Evolutionary conservation across 2,329 filamentous ascomycete genomes (phyloP), one percentile per base, ranked within the genome.

Genomic region (Ophiostoma pallidulum): DNA sequence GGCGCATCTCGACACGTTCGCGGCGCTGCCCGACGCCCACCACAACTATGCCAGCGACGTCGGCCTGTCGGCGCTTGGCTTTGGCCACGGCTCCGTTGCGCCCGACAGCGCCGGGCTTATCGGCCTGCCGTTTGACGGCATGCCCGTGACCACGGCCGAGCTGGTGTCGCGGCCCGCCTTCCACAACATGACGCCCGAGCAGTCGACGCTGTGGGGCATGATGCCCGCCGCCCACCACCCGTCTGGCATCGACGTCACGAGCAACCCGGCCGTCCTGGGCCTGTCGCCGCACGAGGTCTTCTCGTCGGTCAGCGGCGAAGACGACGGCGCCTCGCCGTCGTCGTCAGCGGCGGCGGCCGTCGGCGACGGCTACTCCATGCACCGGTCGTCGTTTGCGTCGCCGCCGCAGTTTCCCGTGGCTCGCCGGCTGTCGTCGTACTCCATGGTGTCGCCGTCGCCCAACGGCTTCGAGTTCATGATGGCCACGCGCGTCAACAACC

Each of bases 401-500:
- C 43, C 38, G 12, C 39, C 33, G 12, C 43, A 43, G 13, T 42
- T 18, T 18, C n/a, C 24, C 16, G 32, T 16, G 13, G 6, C 35
- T 4, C 49, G 45, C 16, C 49, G 40, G 20, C 40, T 33, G 37
- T 37, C 44, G 4, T 33, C 47, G 4, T 45, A 37, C 13, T 50
- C 47, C 3, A 33, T 50, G 44, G 26, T 47, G 29, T 38, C 50
- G 14, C 38, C 42, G 12, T 53, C 57, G 2, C 53, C 53, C 14
- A 54, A 47, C 28, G 49, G 47, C 1, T 28, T 51, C 16, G 51
- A 53, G 19, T 51, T 56, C 18, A 29, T 47, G 5, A 57, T 67
- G 51, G 57, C 60, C 8, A 38, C 52, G 1, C 53, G 50, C 1
- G 57, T 57, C 2, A 66, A 68, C 40, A 60, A 56, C 24, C 49